phyloP scores from a whole-genome alignment of 140 eudicot species.

The Stevia rebaudiana region DNA sequence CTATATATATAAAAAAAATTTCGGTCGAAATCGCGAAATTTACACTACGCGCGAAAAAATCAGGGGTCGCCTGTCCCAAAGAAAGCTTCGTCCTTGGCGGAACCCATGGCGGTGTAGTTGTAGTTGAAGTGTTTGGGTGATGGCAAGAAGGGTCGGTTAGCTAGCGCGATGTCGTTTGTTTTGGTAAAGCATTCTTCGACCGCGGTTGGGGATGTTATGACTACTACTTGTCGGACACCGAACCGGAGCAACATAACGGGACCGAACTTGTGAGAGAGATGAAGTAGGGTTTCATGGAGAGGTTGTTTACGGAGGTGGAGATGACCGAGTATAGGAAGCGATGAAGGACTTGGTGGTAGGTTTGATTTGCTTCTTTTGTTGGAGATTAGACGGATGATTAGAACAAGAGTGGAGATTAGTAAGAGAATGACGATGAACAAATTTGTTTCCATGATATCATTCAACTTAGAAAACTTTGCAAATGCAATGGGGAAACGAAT shows the following conservation, averaged over 20 bases:
- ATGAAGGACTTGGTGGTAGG: background rate
- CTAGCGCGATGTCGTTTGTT: slow-evolving; percentile 22
- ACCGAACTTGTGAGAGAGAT: background rate
- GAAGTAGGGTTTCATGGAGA: background rate
- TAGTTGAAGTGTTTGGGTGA: slow-evolving; percentile 14
- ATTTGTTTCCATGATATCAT: background rate
- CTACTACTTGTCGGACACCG: slow-evolving; percentile 1
- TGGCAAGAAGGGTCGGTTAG: slow-evolving; percentile 12
- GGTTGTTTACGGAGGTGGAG: background rate
- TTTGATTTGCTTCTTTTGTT: background rate
- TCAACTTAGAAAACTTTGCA: background rate
- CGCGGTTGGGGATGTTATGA: slow-evolving; percentile 14
- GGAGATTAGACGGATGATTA: background rate
- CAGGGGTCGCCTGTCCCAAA: too few relatives aligned
- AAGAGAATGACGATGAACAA: background rate
- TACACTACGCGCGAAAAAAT: too few relatives aligned
- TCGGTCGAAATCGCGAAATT: too few relatives aligned
- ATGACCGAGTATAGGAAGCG: background rate
- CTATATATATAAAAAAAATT: too few relatives aligned
- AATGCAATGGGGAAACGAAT: background rate
- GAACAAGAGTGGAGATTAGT: background rate
- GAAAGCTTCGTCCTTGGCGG: too few relatives aligned
- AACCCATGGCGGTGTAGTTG: slow-evolving; percentile 20
- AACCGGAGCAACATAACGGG: background rate
- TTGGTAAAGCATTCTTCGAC: slow-evolving; percentile 34